Evolutionary conservation across 164 flowering plant genomes (phyloP).

Genomic region (Malania oleifera): DNA sequence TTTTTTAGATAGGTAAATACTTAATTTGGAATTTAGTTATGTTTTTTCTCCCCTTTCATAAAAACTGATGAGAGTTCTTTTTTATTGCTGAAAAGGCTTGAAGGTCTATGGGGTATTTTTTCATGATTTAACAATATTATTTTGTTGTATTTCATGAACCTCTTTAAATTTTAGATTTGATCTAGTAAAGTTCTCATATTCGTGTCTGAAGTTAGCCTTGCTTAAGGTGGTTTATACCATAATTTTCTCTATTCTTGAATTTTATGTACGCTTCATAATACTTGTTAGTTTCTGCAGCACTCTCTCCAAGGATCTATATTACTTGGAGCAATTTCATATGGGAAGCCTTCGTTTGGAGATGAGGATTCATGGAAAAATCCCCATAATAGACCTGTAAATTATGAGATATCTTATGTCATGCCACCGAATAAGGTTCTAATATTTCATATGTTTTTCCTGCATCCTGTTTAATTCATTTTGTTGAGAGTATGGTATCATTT

Average conservation of each 20-base stretch:
- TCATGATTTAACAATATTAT: no score
- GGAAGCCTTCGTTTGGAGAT: constrained; percentile 39
- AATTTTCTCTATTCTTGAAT: background rate
- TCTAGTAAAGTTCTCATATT: no score
- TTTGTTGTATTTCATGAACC: no score
- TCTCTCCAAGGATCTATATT: constrained; percentile 72
- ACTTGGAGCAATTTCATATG: constrained; percentile 72
- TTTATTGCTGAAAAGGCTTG: no score
- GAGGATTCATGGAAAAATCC: constrained; percentile 42
- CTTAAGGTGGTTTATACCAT: no score
- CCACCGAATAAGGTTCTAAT: constrained; percentile 75
- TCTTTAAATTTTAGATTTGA: no score
- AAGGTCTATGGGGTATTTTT: no score
- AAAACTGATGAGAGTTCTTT: no score
- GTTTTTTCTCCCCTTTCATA: no score
- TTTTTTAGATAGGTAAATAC: no score
- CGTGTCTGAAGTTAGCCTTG: no score
- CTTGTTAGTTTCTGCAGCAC: constrained; percentile 37
- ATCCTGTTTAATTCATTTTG: background rate
- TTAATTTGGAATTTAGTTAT: no score
- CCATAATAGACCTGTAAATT: constrained; percentile 51
- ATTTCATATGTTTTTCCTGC: background rate
- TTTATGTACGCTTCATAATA: background rate
- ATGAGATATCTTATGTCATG: constrained; percentile 59
- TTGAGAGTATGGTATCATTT: background rate